These are phyloP conservation scores for Athelia sp. DNA, from an alignment of 1,284 basidiomycete species.

Conservation along the genomic window DNA sequence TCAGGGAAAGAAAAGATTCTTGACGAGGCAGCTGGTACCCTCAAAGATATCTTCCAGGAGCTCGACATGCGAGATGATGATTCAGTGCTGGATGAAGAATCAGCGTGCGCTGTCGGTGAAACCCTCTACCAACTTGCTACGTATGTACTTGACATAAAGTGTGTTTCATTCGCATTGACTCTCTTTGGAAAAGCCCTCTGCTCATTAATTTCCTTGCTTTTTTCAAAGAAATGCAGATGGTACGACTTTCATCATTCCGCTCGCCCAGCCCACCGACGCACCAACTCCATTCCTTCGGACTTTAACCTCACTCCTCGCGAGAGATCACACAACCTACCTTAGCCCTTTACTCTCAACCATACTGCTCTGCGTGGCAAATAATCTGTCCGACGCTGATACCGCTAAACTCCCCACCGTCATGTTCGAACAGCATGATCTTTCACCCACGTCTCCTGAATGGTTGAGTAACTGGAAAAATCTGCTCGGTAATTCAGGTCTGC, in stretches of 20 bases:
- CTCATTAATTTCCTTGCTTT: constrained; percentile 7
- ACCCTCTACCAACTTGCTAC: constrained; percentile 51
- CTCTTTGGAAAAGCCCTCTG: neutral
- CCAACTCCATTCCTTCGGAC: constrained; percentile 54
- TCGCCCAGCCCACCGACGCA: constrained; percentile 43
- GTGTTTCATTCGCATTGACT: constrained; percentile 11
- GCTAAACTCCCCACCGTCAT: constrained; percentile 54
- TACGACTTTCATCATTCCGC: constrained; percentile 46
- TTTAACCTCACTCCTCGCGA: constrained; percentile 53
- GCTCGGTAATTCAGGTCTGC: constrained; percentile 44
- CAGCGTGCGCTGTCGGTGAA: constrained; percentile 55
- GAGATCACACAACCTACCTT: constrained; percentile 51
- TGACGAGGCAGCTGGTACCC: constrained; percentile 59
- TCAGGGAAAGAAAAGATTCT: constrained; percentile 52
- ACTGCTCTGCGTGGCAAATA: constrained; percentile 55
- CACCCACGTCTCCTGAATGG: constrained; percentile 67
- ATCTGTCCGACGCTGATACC: constrained; percentile 60
- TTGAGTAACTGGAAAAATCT: constrained; percentile 58
- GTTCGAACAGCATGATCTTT: constrained; percentile 59
- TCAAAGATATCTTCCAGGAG: constrained; percentile 70
- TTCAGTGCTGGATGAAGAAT: constrained; percentile 58
- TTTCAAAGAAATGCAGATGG: constrained; percentile 46
- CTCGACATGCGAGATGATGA: constrained; percentile 62
- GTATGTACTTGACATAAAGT: constrained; percentile 54
- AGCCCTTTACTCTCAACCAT: constrained; percentile 58